phyloP scores from a whole-genome alignment of 345 rosid species.

The Gossypium ekmanianum region DNA sequence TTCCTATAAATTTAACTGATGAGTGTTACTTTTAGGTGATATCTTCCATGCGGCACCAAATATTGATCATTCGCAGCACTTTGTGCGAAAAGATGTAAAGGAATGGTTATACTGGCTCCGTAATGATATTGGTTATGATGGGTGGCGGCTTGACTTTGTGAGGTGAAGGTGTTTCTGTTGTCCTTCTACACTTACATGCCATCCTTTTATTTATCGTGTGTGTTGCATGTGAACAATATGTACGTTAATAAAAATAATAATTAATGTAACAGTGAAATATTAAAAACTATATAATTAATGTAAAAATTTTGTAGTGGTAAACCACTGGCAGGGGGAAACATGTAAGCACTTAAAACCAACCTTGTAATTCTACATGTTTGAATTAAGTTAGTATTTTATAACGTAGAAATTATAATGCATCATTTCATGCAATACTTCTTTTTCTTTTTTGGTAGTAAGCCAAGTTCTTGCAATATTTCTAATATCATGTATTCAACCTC shows the following conservation, averaged over 20 bases:
- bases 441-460: too few relatives aligned
- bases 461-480: neutral
- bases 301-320: too few relatives aligned
- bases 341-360: too few relatives aligned
- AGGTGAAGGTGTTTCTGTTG: conserved; percentile 23
- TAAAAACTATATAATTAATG: too few relatives aligned
- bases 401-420: neutral
- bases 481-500: neutral
- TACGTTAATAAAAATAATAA: neutral
- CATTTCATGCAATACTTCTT: neutral
- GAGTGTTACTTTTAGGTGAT: conserved; percentile 32
- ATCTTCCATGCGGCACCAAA: conserved; percentile 56
- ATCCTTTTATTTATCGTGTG: neutral
- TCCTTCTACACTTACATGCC: neutral
- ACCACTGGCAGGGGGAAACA: too few relatives aligned
- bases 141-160: conserved; percentile 55
- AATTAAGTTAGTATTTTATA: neutral
- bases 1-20: neutral
- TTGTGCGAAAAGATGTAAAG: conserved; percentile 44
- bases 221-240: too few relatives aligned
- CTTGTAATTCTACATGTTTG: neutral
- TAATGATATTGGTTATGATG: conserved; percentile 43
- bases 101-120: conserved; percentile 50
- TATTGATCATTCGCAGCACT: conserved; percentile 49
- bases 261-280: too few relatives aligned